Base-by-base conservation (phyloP, 1,139 yeast species). In the Zygosaccharomyces sapae region DNA sequence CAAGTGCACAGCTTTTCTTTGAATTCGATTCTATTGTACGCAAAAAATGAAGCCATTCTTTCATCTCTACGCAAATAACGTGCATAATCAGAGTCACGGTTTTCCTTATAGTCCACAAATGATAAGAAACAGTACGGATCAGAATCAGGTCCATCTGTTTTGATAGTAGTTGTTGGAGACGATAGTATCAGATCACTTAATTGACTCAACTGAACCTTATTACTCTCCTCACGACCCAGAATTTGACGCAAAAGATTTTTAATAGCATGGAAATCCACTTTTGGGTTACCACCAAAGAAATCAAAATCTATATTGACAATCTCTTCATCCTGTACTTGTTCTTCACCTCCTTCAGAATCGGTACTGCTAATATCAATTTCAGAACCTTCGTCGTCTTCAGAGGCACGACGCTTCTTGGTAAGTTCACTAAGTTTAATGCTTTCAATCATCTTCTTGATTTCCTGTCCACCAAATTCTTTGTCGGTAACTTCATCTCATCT, bases 81-180 rank as follows among this genome's bases (percentile, higher is more conserved):
- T 73, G 69, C 49, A 74, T 72, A 50, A 75, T 72, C 68, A 69
- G 62, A 71, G 41, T 69, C 62, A 44, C 73, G 69, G 53, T 77
- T 68, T 20, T 79, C 78, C 36, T 76, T 73, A 55, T 86, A 62
- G 60, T 79, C 80, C 39, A 90, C 66, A 12, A 89, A 84, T 1
- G 95, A 76, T 43, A 94, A 70, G 47, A 92, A 70, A 5, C 97
- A 95, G 70, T 87, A 88, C 34, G 97, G 98, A 67, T 94, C 98
- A 52, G 95, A 80, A 58, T 89, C 95, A 48, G 77, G 75, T 13
- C 97, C 99, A 50, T 92, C 98, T 1, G 97, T 88, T 67, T 94
- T 94, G 61, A 94, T 84, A 9, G 97, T 84, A 12, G 96, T 85
- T 31, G 86, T 76, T 55, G 84, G 82, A 19, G 83, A 75, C 16